Base-by-base conservation (phyloP, 345 rosid genomes). In the Triadica sebifera region DNA sequence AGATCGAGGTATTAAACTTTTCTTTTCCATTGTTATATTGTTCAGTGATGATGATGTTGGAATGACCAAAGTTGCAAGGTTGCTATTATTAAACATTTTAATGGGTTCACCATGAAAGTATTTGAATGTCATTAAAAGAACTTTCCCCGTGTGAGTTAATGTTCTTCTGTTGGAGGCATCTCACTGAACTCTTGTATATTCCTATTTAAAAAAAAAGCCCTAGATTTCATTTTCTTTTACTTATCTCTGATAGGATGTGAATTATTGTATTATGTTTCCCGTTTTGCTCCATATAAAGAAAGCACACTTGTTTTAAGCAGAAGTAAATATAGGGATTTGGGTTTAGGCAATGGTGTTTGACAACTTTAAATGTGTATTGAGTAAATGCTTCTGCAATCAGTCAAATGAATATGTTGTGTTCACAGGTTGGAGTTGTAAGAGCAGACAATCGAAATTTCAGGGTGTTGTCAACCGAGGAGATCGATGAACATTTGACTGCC, bases 401-500 rank as follows among this genome's bases (percentile, higher is more conserved):
- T 56, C 10, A 57, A 20, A 61, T 37, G 10, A 65, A 34, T 63
- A 53, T 56, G 6, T 49, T 45, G 19, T 67, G 13, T 55, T 22
- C 7, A 38, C 77, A 91, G 97, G 94, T 91, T 53, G 94, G 93
- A 79, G 94, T 91, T 70, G 94, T 91, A 81, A 83, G 89, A 78
- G 77, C 87, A 17, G 90, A 85, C 62, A 80, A 84, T 70, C 88
- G 75, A 15, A 76, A 84, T 76, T 91, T 91, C 81, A 87, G 82
- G 49, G 84, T 72, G 25, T 69, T 91, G 85, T 82, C 86, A 67
- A 87, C 89, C 0, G 97, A 85, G 71, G 97, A 91, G 77, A 88
- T 91, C 0, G 94, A 91, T 29, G 97, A 90, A 67, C 94, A 91
- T 76, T 80, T 89, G 81, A 91, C 94, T 13, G 94, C 93, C 72